Evolutionary conservation across 495 filamentous ascomycete genomes (phyloP).

Genomic region (Polyplosphaeria fusca): DNA sequence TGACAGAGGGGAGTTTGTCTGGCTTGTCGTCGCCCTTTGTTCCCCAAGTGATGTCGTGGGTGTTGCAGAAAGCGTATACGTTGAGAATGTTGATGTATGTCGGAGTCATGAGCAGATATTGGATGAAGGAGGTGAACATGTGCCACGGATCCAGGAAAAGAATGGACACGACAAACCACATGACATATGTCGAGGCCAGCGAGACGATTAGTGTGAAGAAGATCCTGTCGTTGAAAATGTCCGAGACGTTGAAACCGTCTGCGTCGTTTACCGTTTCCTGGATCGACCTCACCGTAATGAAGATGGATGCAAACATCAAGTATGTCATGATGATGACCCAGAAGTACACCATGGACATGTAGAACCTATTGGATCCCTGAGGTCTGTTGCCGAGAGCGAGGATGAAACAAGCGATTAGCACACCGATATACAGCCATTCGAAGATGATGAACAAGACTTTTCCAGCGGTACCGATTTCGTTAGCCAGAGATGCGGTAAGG

Average conservation of each 20-base stretch:
- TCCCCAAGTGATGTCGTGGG: constrained; percentile 96
- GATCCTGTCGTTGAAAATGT: constrained; percentile 78
- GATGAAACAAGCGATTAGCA: constrained; percentile 91
- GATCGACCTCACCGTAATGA: constrained; percentile 87
- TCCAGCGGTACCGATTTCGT: constrained; percentile 65
- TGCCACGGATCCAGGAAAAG: constrained; percentile 99
- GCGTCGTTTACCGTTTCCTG: constrained; percentile 54
- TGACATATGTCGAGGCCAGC: constrained; percentile 83
- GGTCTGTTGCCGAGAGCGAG: constrained; percentile 92
- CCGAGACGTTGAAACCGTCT: constrained; percentile 58
- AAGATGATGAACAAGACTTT: constrained; percentile 82
- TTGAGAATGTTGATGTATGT: constrained; percentile 97
- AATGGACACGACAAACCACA: constrained; percentile 89
- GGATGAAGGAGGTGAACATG: constrained; percentile 92
- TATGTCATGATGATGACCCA: constrained; percentile 96
- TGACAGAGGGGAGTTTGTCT: constrained; percentile 75
- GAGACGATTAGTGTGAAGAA: constrained; percentile 95
- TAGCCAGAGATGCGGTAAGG: constrained; percentile 78
- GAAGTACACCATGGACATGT: constrained; percentile 96
- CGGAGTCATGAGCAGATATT: constrained; percentile 93
- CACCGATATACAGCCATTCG: constrained; percentile 93
- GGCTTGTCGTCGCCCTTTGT: constrained; percentile 93
- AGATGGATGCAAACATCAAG: constrained; percentile 89
- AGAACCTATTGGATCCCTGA: constrained; percentile 87
- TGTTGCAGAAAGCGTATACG: constrained; percentile 98